Base-by-base conservation (phyloP, 106 monocot species). In the Hemerocallis citrina region DNA sequence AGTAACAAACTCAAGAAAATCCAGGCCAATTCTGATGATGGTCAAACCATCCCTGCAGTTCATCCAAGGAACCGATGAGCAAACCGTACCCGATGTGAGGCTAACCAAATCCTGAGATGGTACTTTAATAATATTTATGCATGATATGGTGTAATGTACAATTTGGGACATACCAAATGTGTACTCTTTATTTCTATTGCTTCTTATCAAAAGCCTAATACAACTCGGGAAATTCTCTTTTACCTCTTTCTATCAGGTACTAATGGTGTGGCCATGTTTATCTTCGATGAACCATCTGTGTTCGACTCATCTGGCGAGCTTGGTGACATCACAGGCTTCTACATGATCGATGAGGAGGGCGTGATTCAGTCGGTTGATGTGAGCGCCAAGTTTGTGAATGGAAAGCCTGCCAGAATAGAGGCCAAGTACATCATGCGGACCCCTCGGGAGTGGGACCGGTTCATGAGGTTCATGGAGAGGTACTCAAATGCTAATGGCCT, bases 381-480 rank as follows among this genome's bases (percentile, higher is more conserved):
- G 44, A 98, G 67, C 61, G 96, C 96, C 28, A 91, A 98, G 75
- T 98, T 98, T 51, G 85, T 92, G 11, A 92, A 98, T 55, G 96
- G 96, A 13, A 98, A 85, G 62, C 96, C 96, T 9, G 65, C 96
- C 6, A 77, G 27, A 24, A 85, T 98, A 52, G 96, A 98, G 59
- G 91, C 96, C 45, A 98, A 91, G 60, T 85, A 98, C 46, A 72
- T 88, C 0, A 98, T 98, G 96, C 57, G 96, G 35, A 92, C 30
- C 34, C 77, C 91, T 7, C 34, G 55, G 35, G 91, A 84, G 4
- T 98, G 96, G 96, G 91, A 98, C 69, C 68, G 96, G 48, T 98
- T 98, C 76, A 98, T 98, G 96, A 84, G 88, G 68, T 98, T 98
- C 51, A 98, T 98, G 96, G 96, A 98, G 75, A 81, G 96, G 74